Evolutionary conservation across 768 basidiomycete genomes (phyloP), one percentile per base, ranked within the genome.

Genomic region (Omphalotus guepiniiformis): DNA sequence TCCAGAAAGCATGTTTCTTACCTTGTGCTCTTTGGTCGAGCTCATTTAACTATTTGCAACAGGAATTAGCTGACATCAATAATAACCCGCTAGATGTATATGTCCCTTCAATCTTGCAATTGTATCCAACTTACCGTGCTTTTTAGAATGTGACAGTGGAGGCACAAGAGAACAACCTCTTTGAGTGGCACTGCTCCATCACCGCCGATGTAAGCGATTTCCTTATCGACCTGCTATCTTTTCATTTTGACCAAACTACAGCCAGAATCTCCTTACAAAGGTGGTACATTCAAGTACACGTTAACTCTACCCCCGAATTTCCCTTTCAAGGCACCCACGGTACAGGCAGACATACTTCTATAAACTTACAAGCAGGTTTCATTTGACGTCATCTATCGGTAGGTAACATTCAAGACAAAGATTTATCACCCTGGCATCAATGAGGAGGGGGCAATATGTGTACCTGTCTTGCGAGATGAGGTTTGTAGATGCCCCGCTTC

Each of bases 381-480:
- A n/a, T n/a, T n/a, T n/a, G n/a, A n/a, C n/a, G n/a, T n/a, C n/a
- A n/a, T n/a, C n/a, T n/a, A 21, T 46, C 32, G 55, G 56, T 58
- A 92, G 89, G 87, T 93, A 34, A 80, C 78, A 29, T 92, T 93
- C 64, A 80, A 72, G 32, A 93, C 90, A 47, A 91, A 83, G 75
- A 85, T 93, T 38, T 93, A 93, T 61, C 90, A 93, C 63, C 90
- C 90, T 22, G 90, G 91, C 29, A 87, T 93, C 62, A 90, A 93
- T 53, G 90, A 92, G 48, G 88, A 93, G 60, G 90, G 90, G 27
- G 73, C 78, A 19, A 92, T 93, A 48, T 93, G 90, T 60, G 80
- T 93, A 26, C 85, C 89, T 27, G 76, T 93, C 39, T 74, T 93
- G 42, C 79, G 86, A 56, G 90, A 93, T 62, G 87, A 91, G 70